A percentile compares a stretch with the other conserved stretches of the same genome.
These are phyloP conservation scores for Eutrema salsugineum DNA, from an alignment of 441 rosid genomes.

Conservation along the genomic window DNA sequence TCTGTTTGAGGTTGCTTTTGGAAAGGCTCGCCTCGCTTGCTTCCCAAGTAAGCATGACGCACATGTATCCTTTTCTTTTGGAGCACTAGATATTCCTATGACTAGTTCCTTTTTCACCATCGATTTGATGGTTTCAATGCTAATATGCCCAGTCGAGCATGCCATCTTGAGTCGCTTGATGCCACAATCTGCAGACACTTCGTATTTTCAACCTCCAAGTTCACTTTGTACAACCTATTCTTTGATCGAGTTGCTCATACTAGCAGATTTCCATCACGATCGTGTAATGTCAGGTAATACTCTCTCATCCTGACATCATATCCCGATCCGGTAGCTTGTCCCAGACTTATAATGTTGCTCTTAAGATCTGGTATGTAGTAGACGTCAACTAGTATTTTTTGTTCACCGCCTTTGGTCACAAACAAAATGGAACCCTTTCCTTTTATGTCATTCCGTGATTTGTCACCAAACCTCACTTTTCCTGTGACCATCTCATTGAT, in stretches of 20 bases:
- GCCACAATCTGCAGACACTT: background rate
- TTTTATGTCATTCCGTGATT: no score
- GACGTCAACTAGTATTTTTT: background rate
- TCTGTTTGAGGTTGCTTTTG: background rate
- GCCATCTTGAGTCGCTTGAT: background rate
- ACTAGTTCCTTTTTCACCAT: background rate
- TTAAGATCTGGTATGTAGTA: background rate
- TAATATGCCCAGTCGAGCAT: background rate
- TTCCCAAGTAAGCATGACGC: background rate
- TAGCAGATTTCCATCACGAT: background rate
- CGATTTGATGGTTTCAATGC: background rate
- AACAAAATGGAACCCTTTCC: background rate
- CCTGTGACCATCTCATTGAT: background rate
- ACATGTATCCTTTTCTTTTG: background rate
- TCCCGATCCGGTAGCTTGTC: background rate
- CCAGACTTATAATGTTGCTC: background rate
- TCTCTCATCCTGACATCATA: background rate
- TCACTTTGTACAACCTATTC: background rate
- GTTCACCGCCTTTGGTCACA: background rate
- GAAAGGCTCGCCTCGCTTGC: background rate
- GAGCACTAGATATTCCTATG: no score
- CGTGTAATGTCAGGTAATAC: fast-evolving
- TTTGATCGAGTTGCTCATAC: background rate
- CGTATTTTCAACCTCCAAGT: background rate
- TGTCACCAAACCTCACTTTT: no score